Conservation (phyloP, 768 basidiomycete genomes). For the Amyloporia xantha region DNA sequence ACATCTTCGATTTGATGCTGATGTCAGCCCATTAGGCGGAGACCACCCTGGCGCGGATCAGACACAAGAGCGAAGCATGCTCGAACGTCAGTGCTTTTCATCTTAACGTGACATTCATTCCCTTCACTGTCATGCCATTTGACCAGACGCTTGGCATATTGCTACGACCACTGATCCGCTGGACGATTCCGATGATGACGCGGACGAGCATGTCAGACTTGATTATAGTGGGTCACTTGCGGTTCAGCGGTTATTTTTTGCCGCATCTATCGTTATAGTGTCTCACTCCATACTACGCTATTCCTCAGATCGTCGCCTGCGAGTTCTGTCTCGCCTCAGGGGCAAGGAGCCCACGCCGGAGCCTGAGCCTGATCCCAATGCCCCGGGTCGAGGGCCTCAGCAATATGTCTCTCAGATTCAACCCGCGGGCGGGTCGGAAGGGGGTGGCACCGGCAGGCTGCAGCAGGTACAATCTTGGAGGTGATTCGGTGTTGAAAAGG, state of each 20-base stretch:
- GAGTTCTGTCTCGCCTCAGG: conserved; percentile 45
- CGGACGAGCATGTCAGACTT: conserved; percentile 52
- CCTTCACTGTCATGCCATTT: not conserved
- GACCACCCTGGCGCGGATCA: conserved; percentile 10
- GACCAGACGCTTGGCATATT: conserved; percentile 70
- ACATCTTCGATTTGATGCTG: not conserved
- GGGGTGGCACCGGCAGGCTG: conserved; percentile 18
- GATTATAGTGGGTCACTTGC: conserved; percentile 54
- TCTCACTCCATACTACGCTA: conserved; percentile 26
- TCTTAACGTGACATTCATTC: not conserved
- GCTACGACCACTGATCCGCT: conserved; percentile 59
- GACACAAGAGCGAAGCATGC: conserved; percentile 34
- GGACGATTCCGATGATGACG: conserved; percentile 68
- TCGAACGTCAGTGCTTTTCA: conserved; percentile 32
- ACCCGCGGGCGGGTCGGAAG: not conserved
- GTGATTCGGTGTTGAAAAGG: conserved; percentile 5
- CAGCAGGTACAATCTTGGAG: conserved; percentile 23
- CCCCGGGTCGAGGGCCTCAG: conserved; percentile 1
- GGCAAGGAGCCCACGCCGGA: conserved; percentile 45
- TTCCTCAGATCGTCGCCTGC: conserved; percentile 25
- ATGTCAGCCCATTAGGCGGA: not conserved
- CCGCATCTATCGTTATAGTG: not conserved
- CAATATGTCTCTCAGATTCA: not conserved
- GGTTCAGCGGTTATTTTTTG: not conserved
- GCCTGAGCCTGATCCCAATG: conserved; percentile 20